Conservation (phyloP, 2,329 filamentous ascomycete species). For the Epichloe amarillans region DNA sequence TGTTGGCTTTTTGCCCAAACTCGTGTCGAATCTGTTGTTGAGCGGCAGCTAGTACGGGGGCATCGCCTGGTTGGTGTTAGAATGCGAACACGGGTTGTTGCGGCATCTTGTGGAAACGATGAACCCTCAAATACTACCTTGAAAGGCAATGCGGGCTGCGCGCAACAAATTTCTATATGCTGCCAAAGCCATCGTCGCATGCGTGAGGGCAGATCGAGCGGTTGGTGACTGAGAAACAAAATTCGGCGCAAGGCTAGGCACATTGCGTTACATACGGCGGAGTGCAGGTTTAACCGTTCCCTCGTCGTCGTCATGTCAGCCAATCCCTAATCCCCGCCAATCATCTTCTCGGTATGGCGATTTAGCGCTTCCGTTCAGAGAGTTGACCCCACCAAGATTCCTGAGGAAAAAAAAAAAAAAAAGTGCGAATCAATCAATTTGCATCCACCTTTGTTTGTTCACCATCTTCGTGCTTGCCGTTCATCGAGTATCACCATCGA, state of each 20-base stretch:
- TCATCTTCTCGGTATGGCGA: not conserved
- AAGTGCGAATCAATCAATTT: not conserved
- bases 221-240: not conserved
- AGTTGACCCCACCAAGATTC: slow-evolving; percentile 4
- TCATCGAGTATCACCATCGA: slow-evolving; percentile 6
- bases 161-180: slow-evolving; percentile 76
- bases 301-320: slow-evolving; percentile 3
- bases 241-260: not conserved
- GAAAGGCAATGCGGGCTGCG: slow-evolving; percentile 69
- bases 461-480: slow-evolving; percentile 9
- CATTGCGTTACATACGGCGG: slow-evolving; percentile 2
- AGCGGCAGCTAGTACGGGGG: slow-evolving; percentile 54
- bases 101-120: not conserved
- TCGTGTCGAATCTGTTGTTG: slow-evolving; percentile 55
- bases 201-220: not conserved
- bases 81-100: not conserved
- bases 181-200: slow-evolving; percentile 45
- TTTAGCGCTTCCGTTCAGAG: too few relatives aligned
- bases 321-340: not conserved
- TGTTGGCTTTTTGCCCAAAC: slow-evolving; percentile 58
- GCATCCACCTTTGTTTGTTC: not conserved
- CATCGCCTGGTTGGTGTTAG: slow-evolving; percentile 46
- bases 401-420: not conserved
- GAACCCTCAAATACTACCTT: slow-evolving; percentile 49
- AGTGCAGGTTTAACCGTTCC: slow-evolving; percentile 13